Base-by-base conservation (phyloP, 768 basidiomycete genomes). In the Mycena maculata region DNA sequence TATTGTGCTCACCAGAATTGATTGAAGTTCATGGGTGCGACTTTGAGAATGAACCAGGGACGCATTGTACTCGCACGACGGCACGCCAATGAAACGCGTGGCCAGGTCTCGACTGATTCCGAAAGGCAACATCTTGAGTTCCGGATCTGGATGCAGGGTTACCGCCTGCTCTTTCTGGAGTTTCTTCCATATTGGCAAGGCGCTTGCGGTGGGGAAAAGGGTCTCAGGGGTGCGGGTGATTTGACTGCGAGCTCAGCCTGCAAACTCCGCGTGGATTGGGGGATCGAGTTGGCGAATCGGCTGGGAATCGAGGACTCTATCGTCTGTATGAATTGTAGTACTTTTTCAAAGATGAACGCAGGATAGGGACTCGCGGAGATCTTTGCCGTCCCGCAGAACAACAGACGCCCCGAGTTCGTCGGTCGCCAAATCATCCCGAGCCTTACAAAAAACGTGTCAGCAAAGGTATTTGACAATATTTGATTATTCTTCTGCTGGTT, bases 121-220 rank as follows among this genome's bases (percentile, higher is more conserved):
- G 25, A 28, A 39, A 0, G 75, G 76, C 28, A 77, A 60, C 74
- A 77, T 74, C 20, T 50, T 61, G 22, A 77, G 61, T 23, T 57
- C 50, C 4, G 63, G 36, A 23, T 74, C 74, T 7, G 70, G 25
- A 23, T 59, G 69, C 42, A 71, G 60, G 13, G 39, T 41, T 1
- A 47, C 47, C 16, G 12, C 13, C 41, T 39, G 59, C 23, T 62
- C 69, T 44, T 62, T 18, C 28, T 61, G 67, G 13, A 70, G 28
- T 18, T 72, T 75, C 8, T 68, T 72, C 80, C 80, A 81, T 22
- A 82, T 76, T 13, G 83, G 82, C 48, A 84, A 74, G n/a, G 45
- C 52, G 31, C 52, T 67, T 2, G 77, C 79, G 20, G 71, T 42
- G 13, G 57, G 23, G 45, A 74, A 41, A 23, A 72, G 62, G 9